These are phyloP conservation scores for Polygonum maritimum DNA, from an alignment of 148 eudicot species.

Conservation along the genomic window DNA sequence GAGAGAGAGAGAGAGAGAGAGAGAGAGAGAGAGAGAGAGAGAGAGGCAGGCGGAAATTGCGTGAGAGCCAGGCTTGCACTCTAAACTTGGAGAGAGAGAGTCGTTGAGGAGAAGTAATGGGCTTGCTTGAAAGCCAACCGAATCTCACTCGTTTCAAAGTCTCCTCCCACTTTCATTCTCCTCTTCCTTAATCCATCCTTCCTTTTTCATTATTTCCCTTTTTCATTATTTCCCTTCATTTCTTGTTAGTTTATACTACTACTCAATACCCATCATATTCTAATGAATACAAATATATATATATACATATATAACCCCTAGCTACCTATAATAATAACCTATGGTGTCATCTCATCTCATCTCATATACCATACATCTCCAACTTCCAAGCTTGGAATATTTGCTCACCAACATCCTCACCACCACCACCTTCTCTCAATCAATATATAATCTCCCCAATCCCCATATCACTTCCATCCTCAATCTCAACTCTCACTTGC, in stretches of 20 bases:
- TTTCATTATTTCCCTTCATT: background rate
- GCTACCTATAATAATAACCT: too few species aligned
- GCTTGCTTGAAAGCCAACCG: constrained; percentile 77
- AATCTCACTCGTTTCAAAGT: constrained; percentile 24
- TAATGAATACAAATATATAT: background rate
- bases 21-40: background rate
- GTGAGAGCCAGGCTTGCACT: constrained; percentile 75
- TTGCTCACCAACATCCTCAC: constrained; percentile 17
- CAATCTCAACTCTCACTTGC: background rate
- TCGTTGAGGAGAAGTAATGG: constrained; percentile 56
- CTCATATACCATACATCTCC: constrained; percentile 6
- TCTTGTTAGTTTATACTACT: too few species aligned
- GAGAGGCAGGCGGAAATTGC: constrained; percentile 32
- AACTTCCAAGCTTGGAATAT: constrained; percentile 14
- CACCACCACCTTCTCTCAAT: background rate
- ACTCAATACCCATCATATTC: too few species aligned
- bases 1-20: background rate
- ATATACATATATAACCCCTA: background rate
- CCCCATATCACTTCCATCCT: constrained; percentile 5
- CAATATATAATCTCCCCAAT: constrained; percentile 10
- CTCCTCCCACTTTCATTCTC: constrained; percentile 12
- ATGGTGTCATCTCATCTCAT: background rate
- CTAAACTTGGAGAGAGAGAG: constrained; percentile 36
- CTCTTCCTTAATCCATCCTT: background rate
- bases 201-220: background rate